These are phyloP conservation scores for Suhomyces yuchorum DNA, from an alignment of 1,139 yeast genomes.

Conservation along the genomic window DNA sequence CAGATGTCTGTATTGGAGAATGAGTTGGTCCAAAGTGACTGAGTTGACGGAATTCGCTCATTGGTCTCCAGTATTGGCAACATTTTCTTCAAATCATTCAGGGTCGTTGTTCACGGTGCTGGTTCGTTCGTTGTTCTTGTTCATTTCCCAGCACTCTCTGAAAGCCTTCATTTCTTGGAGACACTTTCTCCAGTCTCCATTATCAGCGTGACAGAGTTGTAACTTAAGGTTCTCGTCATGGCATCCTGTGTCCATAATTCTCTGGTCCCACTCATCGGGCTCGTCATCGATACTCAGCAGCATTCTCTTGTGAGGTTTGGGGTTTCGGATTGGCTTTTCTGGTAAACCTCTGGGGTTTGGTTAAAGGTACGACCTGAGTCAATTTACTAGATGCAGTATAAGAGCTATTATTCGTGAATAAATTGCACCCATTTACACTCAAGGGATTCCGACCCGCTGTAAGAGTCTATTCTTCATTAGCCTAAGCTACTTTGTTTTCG, in stretches of 20 bases:
- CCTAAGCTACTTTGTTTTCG: no score
- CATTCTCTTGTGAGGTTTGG: background rate
- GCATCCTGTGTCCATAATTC: constrained; percentile 76
- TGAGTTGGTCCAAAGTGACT: no score
- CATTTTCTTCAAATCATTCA: background rate
- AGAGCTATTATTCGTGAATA: no score
- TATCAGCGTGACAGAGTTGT: constrained; percentile 78
- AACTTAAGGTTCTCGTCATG: constrained; percentile 65
- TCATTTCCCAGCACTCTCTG: constrained; percentile 64
- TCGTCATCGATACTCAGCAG: constrained; percentile 40
- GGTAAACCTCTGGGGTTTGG: background rate
- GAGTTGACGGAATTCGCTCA: no score
- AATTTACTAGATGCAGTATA: no score
- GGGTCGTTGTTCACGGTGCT: constrained; percentile 42
- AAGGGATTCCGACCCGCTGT: no score
- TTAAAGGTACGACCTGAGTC: background rate
- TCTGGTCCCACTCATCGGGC: constrained; percentile 75
- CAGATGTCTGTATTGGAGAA: no score
- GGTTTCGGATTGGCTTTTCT: background rate
- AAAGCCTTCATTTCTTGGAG: constrained; percentile 67
- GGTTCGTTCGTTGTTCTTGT: constrained; percentile 60
- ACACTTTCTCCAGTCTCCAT: constrained; percentile 79
- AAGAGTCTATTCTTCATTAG: no score
- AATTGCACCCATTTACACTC: no score
- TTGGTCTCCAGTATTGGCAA: no score